A percentile compares a stretch with the other conserved stretches of the same genome.
These are phyloP conservation scores for Pachyrhizus erosus DNA, from an alignment of 306 rosid species.

Conservation along the genomic window DNA sequence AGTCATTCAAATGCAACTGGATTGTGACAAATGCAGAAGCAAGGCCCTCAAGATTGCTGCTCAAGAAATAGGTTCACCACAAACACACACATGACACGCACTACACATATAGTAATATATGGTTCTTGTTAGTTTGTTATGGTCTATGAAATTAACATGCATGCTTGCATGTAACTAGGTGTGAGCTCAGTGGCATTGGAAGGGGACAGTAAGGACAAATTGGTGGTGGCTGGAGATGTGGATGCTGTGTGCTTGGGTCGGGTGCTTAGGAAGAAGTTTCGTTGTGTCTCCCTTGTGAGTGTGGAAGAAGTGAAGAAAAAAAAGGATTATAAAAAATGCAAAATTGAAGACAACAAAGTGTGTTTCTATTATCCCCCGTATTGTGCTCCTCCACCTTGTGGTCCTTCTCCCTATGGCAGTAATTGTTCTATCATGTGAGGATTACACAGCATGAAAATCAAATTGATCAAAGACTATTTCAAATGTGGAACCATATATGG, in stretches of 20 bases:
- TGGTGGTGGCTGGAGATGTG: too few relatives aligned
- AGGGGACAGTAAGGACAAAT: too few relatives aligned
- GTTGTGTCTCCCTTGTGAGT: background rate
- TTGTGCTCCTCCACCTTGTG: too few relatives aligned
- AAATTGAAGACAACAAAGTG: too few relatives aligned
- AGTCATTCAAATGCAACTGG: slow-evolving; percentile 29
- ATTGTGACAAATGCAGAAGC: slow-evolving; percentile 31
- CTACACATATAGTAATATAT: background rate
- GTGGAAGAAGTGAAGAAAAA: slow-evolving; percentile 24
- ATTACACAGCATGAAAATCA: background rate
- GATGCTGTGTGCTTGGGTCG: too few relatives aligned
- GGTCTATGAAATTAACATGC: background rate
- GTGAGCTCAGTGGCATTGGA: too few relatives aligned
- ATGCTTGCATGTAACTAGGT: background rate
- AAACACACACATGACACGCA: background rate
- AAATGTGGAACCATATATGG: too few relatives aligned
- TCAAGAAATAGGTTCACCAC: slow-evolving; percentile 12
- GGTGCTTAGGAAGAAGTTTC: slow-evolving; percentile 33
- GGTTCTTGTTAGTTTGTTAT: background rate
- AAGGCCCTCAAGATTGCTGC: slow-evolving; percentile 43
- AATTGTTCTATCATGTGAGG: background rate
- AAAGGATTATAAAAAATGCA: background rate
- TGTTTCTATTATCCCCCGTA: too few relatives aligned
- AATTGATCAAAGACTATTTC: background rate
- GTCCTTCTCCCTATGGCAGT: too few relatives aligned